Evolutionary conservation across 257 asterid species (phyloP), one percentile per base, ranked within the genome.

Genomic region (Dorcoceras hygrometricum): DNA sequence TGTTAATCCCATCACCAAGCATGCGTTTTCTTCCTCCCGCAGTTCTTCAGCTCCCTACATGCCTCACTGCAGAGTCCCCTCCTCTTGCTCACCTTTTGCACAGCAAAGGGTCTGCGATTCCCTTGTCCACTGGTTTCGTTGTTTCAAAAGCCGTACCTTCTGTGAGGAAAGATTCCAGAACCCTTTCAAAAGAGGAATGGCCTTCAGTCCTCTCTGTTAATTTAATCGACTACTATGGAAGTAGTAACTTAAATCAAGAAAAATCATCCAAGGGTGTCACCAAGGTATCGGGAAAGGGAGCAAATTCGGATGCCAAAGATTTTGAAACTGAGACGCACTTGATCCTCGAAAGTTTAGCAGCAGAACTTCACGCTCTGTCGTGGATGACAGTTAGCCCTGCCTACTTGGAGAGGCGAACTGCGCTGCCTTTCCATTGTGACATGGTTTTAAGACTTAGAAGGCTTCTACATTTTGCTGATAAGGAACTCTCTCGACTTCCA

Each of bases 371-470:
- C 29, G 95, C 96, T n/a, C 61, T 94, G 66, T 94, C 99, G 2
- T 94, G 99, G 99, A 81, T 94, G 99, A 90, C 99, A 1, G 89
- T 77, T 11, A 86, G 96, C 50, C 99, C 99, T 1, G 88, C 95
- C 0, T 94, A 94, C 77, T 67, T 88, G 81, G 97, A 94, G 31
- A 81, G 99, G 76, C 79, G 99, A 75, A 78, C 96, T 0, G 91
- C 95, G 26, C 72, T 94, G 76, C 99, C 99, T 43, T 89, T 94
- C 57, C 99, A 94, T 8, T 94, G 99, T 36, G 97, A 94, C 78
- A 87, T 85, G 93, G 95, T 90, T 71, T 81, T 94, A 71, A 81
- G 99, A 60, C 91, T 94, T n/a, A 71, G 96, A 69, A 77, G 99
- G 83, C 92, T 94, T 57, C 95, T 94, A 34, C 95, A 94, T 77